Base-by-base conservation (phyloP, 371 early-diverging fungal genomes). In the Blastocladiella emersonii region DNA sequence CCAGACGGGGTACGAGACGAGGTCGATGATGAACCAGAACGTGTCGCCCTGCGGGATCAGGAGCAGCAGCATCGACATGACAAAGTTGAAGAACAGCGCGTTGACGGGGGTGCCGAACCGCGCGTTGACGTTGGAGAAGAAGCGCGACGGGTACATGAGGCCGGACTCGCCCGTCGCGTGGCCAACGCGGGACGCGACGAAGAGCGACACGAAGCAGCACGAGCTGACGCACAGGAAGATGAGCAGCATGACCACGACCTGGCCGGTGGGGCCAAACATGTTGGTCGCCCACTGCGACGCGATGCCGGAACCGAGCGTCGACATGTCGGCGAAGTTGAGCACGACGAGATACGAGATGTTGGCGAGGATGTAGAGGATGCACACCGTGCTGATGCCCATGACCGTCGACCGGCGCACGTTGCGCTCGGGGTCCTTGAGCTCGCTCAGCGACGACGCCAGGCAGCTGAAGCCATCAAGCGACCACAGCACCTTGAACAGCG, bases 261-360 rank as follows among this genome's bases (percentile, higher is more conserved):
- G 65, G 34, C 75, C 75, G 10, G 41, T 23, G 0, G 30, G 36
- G 8, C 71, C 71, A 51, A 75, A 65, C 19, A 70, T 64, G 15
- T 35, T 21, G 17, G 56, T 59, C 25, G 65, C 72, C 41, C 66
- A 75, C 48, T 63, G 63, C 32, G 71, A 67, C 3, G 74, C 72
- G 7, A 75, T 63, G 0, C 67, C 61, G 15, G 68, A 70, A 34
- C 56, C 43, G 10, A 63, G 48, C 1, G 34, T 34, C 10, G 63
- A 41, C 17, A 75, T 32, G 1, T 66, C 63, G 7, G 61, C 64
- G 4, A 64, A 62, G 23, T 65, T 57, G 13, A 75, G 57, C 19
- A 70, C 66, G 25, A 66, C 17, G 43, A 74, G 69, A 45, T 67
- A 72, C n/a, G 75, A 65, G 1, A 66, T 62, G 56, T 75, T 75